Evolutionary conservation across 2,329 filamentous ascomycete species (phyloP), one percentile per base, ranked within the genome.

Genomic region (Onygenales sp.): DNA sequence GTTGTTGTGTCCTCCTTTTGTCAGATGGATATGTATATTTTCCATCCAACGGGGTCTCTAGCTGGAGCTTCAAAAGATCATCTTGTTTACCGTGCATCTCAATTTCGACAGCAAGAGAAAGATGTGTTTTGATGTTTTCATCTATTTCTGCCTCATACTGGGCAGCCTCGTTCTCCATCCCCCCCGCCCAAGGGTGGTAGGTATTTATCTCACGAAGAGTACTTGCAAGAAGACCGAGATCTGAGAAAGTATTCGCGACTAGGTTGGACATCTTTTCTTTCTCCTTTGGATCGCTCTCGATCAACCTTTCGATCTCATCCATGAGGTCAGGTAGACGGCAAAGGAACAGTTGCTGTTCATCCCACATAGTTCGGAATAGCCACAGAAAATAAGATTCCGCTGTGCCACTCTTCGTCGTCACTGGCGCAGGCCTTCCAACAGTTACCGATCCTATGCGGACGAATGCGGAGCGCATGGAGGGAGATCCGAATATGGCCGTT

Each of bases 221-320:
- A 54, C 78, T 64, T 2, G 65, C 58, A 1, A 78, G 42, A 36
- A 80, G 69, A 5, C 75, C 70, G 1, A 80, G 60, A 17, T 77
- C 70, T 3, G 72, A 71, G 4, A 80, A 67, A 0, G 68, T 41
- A 0, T 54, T 52, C 2, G 67, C 65, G 0, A 76, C 57, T 13
- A 58, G 63, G 0, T 65, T 42, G 0, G 76, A 73, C 2, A 78
- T 55, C 7, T 75, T 56, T 1, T 64, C 62, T 13, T 64, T 64
- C 69, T 13, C 61, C 55, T 0, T 65, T 60, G 7, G 43, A 11
- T 46, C 21, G 7, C 43, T 77, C 70, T 2, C 62, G 58, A 44
- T 70, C 57, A 78, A 64, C 5, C 71, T 69, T 35, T 76, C 74
- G 2, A 80, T 60, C 58, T 79, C 76, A 56, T 81, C 77, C 10